Conservation (phyloP, 2,329 filamentous ascomycete genomes). For the Alternaria ethzedia region DNA sequence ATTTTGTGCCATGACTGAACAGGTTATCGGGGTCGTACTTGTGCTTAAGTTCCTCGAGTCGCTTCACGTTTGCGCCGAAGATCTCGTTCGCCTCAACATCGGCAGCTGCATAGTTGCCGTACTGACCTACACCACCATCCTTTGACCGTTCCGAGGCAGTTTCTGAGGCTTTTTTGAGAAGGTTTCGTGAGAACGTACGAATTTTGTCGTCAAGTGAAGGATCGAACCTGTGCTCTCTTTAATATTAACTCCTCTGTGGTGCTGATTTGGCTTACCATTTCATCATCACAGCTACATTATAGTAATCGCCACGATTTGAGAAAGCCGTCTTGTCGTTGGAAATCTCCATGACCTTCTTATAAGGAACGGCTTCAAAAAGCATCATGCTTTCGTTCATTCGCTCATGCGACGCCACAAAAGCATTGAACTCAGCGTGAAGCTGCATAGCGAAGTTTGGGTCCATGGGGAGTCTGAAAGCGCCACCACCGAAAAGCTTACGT, state of each 20-base stretch:
- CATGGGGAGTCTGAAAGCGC: conserved; percentile 45
- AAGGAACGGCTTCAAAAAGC: conserved; percentile 40
- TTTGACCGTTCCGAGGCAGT: conserved; percentile 24
- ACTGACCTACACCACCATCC: conserved; percentile 37
- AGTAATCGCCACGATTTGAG: conserved; percentile 41
- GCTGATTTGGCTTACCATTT: conserved; percentile 35
- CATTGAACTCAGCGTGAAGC: conserved; percentile 34
- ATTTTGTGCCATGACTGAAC: conserved; percentile 37
- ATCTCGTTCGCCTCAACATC: conserved; percentile 38
- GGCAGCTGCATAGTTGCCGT: conserved; percentile 40
- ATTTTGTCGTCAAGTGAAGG: conserved; percentile 33
- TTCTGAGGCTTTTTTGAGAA: conserved; percentile 36
- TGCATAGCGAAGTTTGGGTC: conserved; percentile 26
- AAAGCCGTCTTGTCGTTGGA: conserved; percentile 34
- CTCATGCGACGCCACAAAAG: conserved; percentile 33
- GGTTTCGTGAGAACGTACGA: conserved; percentile 29
- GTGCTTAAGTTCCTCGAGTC: conserved; percentile 40
- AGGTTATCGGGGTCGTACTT: conserved; percentile 45
- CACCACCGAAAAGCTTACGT: conserved; percentile 48
- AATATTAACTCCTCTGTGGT: not conserved
- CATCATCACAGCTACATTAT: conserved; percentile 40
- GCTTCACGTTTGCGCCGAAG: conserved; percentile 42
- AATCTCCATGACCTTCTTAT: conserved; percentile 31
- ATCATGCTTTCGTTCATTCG: conserved; percentile 35
- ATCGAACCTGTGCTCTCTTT: conserved; percentile 28